A percentile compares a stretch with the other conserved stretches of the same genome.
Evolutionary conservation across 2,329 filamentous ascomycete genomes (phyloP).

Genomic region (Colletotrichum salicis): DNA sequence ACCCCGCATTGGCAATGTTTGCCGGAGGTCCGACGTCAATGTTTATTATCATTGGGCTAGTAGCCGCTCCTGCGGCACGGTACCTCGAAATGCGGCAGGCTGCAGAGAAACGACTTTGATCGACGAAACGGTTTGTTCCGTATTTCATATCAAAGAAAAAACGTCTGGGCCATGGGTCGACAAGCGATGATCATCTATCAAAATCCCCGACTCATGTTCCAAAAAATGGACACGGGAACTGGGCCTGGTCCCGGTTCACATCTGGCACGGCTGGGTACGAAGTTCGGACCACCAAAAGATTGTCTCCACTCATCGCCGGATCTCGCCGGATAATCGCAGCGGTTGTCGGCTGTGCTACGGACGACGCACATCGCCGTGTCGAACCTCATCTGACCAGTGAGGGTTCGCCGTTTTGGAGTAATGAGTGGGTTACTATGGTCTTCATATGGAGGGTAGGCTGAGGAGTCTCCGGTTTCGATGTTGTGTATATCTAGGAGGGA

Average conservation of each 20-base stretch:
- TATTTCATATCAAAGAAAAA: not conserved
- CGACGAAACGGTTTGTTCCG: not conserved
- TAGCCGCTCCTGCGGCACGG: not conserved
- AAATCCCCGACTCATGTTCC: constrained; percentile 1
- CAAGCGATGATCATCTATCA: not conserved
- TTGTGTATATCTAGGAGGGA: constrained; percentile 8
- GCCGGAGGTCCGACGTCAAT: not conserved
- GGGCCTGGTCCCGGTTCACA: not conserved
- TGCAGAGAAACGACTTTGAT: not conserved
- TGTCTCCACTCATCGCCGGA: constrained; percentile 8
- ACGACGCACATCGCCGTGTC: constrained; percentile 4
- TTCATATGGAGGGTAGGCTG: not conserved
- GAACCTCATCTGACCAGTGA: constrained; percentile 4
- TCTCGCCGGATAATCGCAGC: constrained; percentile 20
- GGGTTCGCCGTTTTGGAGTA: not conserved
- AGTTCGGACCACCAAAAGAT: not conserved
- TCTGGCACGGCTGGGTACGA: not conserved
- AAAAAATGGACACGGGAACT: constrained; percentile 1
- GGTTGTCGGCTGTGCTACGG: constrained; percentile 20
- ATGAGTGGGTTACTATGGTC: not conserved
- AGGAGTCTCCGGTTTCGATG: not conserved
- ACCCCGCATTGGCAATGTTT: not conserved
- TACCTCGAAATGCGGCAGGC: not conserved
- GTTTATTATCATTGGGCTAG: not conserved
- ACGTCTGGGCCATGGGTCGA: not conserved